Percentiles rank a stretch among this genome's conserved stretches.
Evolutionary conservation across 2,329 filamentous ascomycete species (phyloP).

Genomic region (Pseudogymnoascus sp.): DNA sequence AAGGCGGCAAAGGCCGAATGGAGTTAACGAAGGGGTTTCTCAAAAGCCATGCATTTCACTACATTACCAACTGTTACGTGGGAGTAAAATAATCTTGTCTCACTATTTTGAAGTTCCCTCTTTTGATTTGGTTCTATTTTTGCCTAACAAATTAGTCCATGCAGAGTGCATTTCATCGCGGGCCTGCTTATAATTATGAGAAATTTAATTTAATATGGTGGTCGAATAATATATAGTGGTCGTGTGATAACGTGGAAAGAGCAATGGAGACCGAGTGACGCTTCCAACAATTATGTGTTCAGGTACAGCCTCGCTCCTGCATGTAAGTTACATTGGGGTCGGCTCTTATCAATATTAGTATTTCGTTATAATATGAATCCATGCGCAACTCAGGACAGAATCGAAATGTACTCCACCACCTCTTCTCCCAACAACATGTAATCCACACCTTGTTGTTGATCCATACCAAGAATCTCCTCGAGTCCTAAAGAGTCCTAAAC

Average conservation of each 20-base stretch:
- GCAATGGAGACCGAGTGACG: neutral
- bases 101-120: neutral
- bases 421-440: neutral
- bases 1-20: slow-evolving; percentile 1
- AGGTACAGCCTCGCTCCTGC: neutral
- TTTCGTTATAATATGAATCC: neutral
- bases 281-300: neutral
- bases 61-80: neutral
- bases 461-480: neutral
- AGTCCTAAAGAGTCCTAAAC: neutral
- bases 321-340: neutral
- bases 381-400: neutral
- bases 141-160: neutral
- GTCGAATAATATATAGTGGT: neutral
- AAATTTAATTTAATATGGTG: neutral
- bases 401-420: neutral
- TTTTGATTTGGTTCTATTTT: neutral
- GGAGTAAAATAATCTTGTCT: neutral
- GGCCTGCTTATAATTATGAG: neutral
- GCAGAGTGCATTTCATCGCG: neutral
- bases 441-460: neutral
- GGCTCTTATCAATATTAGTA: neutral
- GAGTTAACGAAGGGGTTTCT: neutral
- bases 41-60: neutral
- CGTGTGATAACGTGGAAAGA: neutral